A percentile compares a stretch with the other conserved stretches of the same genome.
These are phyloP conservation scores for Globisporangium alternatum DNA, from an alignment of 352 stramenopile genomes.

Conservation along the genomic window DNA sequence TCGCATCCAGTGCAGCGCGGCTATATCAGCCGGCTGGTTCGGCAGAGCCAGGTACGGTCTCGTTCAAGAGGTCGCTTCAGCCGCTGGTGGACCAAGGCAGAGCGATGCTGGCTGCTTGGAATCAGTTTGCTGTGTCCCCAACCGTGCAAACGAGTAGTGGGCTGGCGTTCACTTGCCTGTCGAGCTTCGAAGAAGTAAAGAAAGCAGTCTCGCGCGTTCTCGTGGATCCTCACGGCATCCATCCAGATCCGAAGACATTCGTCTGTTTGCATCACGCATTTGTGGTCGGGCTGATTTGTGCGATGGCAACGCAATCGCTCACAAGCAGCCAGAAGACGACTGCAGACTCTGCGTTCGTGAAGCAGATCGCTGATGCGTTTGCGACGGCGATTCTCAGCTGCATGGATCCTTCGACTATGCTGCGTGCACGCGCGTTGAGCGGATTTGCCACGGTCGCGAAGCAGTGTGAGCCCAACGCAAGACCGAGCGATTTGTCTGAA, in stretches of 20 bases:
- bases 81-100: constrained; percentile 60
- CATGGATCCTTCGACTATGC: constrained; percentile 58
- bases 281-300: constrained; percentile 75
- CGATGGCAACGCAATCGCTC: constrained; percentile 73
- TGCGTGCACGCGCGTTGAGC: constrained; percentile 49
- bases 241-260: constrained; percentile 60
- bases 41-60: constrained; percentile 12
- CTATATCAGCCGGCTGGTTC: constrained; percentile 8
- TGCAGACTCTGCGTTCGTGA: constrained; percentile 61
- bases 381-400: constrained; percentile 72
- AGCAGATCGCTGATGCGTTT: constrained; percentile 70
- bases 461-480: constrained; percentile 38
- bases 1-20: background rate
- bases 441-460: constrained; percentile 58
- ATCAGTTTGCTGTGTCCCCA: constrained; percentile 54
- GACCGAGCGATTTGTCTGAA: constrained; percentile 53
- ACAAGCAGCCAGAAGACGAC: constrained; percentile 55
- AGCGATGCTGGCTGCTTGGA: constrained; percentile 74
- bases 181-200: constrained; percentile 80
- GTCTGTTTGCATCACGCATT: constrained; percentile 80
- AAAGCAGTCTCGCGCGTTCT: constrained; percentile 67
- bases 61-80: constrained; percentile 58
- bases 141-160: constrained; percentile 53
- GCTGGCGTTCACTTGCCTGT: constrained; percentile 60
- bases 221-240: constrained; percentile 35